Conservation (phyloP, 2,329 filamentous ascomycete genomes). For the Colletotrichum nymphaeae region DNA sequence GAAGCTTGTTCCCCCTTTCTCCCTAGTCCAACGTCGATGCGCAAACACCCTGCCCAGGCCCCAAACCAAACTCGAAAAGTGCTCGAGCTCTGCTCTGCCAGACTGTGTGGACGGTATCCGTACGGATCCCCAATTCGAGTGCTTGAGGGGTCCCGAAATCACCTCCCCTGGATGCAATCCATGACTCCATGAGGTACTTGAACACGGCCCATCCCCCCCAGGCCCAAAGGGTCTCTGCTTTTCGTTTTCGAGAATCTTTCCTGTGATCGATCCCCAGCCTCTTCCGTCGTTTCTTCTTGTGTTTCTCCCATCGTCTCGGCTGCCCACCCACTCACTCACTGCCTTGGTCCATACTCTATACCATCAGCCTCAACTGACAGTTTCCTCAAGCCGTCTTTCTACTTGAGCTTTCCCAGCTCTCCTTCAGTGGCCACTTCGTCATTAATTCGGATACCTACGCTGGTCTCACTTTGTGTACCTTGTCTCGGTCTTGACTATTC, state of each 20-base stretch:
- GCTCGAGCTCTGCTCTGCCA: constrained; percentile 19
- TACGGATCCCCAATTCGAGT: constrained; percentile 1
- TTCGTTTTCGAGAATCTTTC: constrained; percentile 1
- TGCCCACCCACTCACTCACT: background rate
- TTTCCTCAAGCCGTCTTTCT: constrained; percentile 9
- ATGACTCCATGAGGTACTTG: constrained; percentile 21
- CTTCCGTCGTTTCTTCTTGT: constrained; percentile 25
- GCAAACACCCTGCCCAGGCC: constrained; percentile 23
- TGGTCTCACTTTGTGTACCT: constrained; percentile 15
- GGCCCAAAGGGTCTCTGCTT: background rate
- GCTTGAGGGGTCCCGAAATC: constrained; percentile 5
- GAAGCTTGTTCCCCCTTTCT: constrained; percentile 36
- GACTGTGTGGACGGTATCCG: no score
- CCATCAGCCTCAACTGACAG: background rate
- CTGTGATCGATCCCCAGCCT: constrained; percentile 26
- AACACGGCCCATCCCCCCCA: constrained; percentile 25
- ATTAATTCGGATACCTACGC: constrained; percentile 16
- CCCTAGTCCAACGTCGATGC: constrained; percentile 34
- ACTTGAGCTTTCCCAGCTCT: constrained; percentile 11
- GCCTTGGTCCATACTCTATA: background rate
- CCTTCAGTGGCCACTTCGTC: constrained; percentile 10
- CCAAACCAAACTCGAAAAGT: constrained; percentile 19
- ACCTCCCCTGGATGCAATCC: constrained; percentile 10
- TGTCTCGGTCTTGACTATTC: constrained; percentile 25
- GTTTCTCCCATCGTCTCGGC: constrained; percentile 25